These are phyloP conservation scores for Aspergillus sp. DNA, from an alignment of 2,329 filamentous ascomycete genomes.

Conservation along the genomic window DNA sequence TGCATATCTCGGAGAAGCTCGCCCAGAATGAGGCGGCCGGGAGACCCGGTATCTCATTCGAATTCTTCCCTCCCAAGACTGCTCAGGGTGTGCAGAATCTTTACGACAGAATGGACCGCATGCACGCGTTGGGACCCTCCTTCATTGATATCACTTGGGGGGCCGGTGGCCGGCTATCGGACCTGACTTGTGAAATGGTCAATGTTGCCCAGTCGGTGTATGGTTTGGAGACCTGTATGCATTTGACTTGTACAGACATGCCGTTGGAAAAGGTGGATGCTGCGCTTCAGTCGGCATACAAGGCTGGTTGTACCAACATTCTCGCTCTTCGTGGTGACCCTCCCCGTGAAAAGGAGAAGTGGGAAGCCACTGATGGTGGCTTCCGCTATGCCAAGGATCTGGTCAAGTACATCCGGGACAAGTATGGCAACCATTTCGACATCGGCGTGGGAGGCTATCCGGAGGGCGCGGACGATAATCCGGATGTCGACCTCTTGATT, in stretches of 20 bases:
- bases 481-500: constrained; percentile 78
- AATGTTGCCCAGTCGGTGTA: constrained; percentile 92
- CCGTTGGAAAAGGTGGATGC: constrained; percentile 86
- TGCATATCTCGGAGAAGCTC: constrained; percentile 96
- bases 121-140: constrained; percentile 89
- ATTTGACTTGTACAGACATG: constrained; percentile 98
- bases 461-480: constrained; percentile 91
- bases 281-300: constrained; percentile 83
- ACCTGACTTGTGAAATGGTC: constrained; percentile 97
- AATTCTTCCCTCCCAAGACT: constrained; percentile 98
- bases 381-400: constrained; percentile 93
- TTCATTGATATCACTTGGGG: constrained; percentile 99
- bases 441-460: constrained; percentile 97
- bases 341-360: constrained; percentile 88
- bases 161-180: constrained; percentile 84
- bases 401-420: constrained; percentile 75
- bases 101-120: constrained; percentile 98
- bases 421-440: constrained; percentile 87
- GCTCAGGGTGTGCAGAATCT: constrained; percentile 89
- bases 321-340: constrained; percentile 90
- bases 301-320: constrained; percentile 95
- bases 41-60: constrained; percentile 93
- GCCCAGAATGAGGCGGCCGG: constrained; percentile 74
- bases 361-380: constrained; percentile 81
- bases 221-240: constrained; percentile 98